Percentiles rank a stretch among this genome's conserved stretches.
phyloP scores from a whole-genome alignment of 176 grass and related monocot genomes.

The Luzula sylvatica region DNA sequence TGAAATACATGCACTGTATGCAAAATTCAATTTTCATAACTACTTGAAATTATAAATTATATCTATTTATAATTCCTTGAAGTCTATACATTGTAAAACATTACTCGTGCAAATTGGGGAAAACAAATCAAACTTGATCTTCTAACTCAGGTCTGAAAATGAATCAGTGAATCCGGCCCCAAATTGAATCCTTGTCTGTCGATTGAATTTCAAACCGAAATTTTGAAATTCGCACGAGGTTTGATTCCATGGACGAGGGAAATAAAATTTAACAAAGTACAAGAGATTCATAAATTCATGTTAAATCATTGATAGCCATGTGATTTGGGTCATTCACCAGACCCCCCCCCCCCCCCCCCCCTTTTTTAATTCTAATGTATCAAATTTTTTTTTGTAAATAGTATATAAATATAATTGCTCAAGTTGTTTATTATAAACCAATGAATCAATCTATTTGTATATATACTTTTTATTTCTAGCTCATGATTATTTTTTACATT shows the following conservation, averaged over 20 bases:
- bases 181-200: neutral
- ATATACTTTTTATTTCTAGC: too few species aligned
- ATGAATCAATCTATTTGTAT: too few species aligned
- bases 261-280: constrained; percentile 3
- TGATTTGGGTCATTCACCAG: neutral
- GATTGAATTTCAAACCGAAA: neutral
- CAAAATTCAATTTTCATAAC: neutral
- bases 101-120: neutral
- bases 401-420: too few species aligned
- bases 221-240: neutral
- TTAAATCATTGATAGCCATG: neutral
- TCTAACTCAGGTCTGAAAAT: neutral
- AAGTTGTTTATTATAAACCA: too few species aligned
- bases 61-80: neutral
- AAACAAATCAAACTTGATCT: neutral
- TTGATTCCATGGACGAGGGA: constrained; percentile 16
- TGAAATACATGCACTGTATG: neutral
- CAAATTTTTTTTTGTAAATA: too few species aligned
- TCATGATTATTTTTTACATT: too few species aligned
- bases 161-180: neutral
- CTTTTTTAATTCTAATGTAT: too few species aligned
- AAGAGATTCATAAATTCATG: constrained; percentile 4
- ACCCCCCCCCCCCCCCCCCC: too few species aligned
- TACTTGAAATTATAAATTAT: neutral
- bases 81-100: neutral